Conservation (phyloP, 768 basidiomycete genomes). For the Suillus ampliporus region DNA sequence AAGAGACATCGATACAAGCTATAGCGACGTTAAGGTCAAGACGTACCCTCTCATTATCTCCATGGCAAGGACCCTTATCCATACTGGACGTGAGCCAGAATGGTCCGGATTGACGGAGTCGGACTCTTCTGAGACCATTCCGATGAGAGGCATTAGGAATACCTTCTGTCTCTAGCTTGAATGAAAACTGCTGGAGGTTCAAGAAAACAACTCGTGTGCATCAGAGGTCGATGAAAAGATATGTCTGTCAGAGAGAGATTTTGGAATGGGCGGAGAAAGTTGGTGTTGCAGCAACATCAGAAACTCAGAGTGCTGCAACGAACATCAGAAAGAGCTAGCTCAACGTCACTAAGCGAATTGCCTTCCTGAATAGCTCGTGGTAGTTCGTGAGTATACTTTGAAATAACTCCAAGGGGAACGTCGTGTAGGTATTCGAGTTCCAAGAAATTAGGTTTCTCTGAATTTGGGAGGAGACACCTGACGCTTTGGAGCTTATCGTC, state of each 20-base stretch:
- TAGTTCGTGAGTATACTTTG: slow-evolving; percentile 97
- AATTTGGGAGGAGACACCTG: slow-evolving; percentile 87
- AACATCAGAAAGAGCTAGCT: slow-evolving; percentile 10
- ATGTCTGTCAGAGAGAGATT: slow-evolving; percentile 81
- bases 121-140: slow-evolving; percentile 62
- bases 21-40: background rate
- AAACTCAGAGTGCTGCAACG: slow-evolving; percentile 74
- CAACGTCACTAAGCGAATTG: slow-evolving; percentile 33
- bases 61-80: slow-evolving; percentile 92
- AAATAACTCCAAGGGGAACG: slow-evolving; percentile 95
- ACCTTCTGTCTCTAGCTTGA: slow-evolving; percentile 85
- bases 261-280: slow-evolving; percentile 88
- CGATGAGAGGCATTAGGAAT: slow-evolving; percentile 77
- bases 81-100: slow-evolving; percentile 58
- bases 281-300: slow-evolving; percentile 88
- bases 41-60: slow-evolving; percentile 87
- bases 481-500: slow-evolving; percentile 64
- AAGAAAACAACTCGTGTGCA: slow-evolving; percentile 94
- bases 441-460: slow-evolving; percentile 80
- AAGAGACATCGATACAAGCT: background rate
- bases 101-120: slow-evolving; percentile 34
- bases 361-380: slow-evolving; percentile 81
- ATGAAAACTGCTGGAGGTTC: slow-evolving; percentile 87
- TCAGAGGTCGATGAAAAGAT: slow-evolving; percentile 89
- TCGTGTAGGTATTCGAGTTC: slow-evolving; percentile 82